Evolutionary conservation across 2,329 filamentous ascomycete genomes (phyloP).

Genomic region (Aspergillus unguis): DNA sequence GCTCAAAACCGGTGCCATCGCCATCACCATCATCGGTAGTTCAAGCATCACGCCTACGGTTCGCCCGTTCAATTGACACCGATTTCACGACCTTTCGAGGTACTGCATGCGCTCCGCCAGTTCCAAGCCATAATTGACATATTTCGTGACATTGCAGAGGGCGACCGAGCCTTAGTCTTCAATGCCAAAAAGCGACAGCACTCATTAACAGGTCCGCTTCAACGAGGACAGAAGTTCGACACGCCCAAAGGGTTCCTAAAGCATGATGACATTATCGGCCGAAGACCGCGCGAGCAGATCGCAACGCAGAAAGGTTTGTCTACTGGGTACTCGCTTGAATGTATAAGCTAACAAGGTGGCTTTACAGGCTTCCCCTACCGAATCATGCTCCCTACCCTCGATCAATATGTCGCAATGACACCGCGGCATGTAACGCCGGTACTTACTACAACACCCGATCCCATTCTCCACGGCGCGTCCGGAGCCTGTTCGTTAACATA

Average conservation of each 20-base stretch:
- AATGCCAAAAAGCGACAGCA: slow-evolving; percentile 29
- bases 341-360: neutral
- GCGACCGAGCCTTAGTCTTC: slow-evolving; percentile 42
- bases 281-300: slow-evolving; percentile 57
- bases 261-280: slow-evolving; percentile 62
- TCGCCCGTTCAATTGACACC: slow-evolving; percentile 32
- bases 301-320: slow-evolving; percentile 50
- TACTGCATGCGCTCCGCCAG: slow-evolving; percentile 21
- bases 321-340: neutral
- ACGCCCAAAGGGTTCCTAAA: slow-evolving; percentile 36
- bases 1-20: slow-evolving; percentile 16
- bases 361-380: slow-evolving; percentile 48
- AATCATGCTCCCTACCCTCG: slow-evolving; percentile 64
- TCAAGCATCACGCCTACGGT: slow-evolving; percentile 7
- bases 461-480: neutral
- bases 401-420: slow-evolving; percentile 68
- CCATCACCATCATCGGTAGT: slow-evolving; percentile 12
- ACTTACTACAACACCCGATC: slow-evolving; percentile 35
- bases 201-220: slow-evolving; percentile 43
- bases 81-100: slow-evolving; percentile 40
- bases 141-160: slow-evolving; percentile 30
- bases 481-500: slow-evolving; percentile 2
- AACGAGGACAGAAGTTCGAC: slow-evolving; percentile 34
- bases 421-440: slow-evolving; percentile 73
- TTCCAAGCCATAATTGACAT: neutral